Evolutionary conservation across 805 yeast species (phyloP).

Genomic region (Teunomyces tritomae): DNA sequence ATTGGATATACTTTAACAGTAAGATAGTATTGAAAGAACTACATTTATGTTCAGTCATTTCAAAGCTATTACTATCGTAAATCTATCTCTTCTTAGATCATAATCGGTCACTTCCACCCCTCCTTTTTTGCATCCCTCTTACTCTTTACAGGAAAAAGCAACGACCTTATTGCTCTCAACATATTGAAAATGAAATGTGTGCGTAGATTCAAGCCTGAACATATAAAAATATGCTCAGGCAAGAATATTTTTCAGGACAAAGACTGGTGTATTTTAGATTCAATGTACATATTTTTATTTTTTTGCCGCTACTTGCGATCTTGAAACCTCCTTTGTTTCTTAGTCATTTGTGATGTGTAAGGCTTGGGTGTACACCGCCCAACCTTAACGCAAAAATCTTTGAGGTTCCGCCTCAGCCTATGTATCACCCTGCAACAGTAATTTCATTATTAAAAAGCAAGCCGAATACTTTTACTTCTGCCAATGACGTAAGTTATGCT

Average conservation of each 20-base stretch:
- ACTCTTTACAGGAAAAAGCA: not conserved
- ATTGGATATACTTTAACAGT: not conserved
- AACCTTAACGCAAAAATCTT: not conserved
- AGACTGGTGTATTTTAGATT: not conserved
- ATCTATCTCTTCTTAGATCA: not conserved
- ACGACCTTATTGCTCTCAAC: not conserved
- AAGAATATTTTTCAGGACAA: not conserved
- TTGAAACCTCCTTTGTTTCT: slow-evolving; percentile 4
- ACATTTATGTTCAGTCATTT: no score
- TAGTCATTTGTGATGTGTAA: not conserved
- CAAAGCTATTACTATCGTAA: not conserved
- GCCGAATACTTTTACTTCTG: not conserved
- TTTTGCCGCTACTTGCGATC: not conserved
- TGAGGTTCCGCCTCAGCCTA: not conserved
- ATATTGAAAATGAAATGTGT: not conserved
- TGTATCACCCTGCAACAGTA: not conserved
- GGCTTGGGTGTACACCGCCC: not conserved
- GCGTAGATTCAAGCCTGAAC: not conserved
- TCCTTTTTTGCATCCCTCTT: slow-evolving; percentile 1
- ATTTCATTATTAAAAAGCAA: not conserved
- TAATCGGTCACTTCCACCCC: not conserved
- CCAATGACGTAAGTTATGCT: not conserved
- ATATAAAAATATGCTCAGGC: not conserved
- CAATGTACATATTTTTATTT: not conserved
- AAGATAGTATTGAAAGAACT: no score